Evolutionary conservation across 1,139 yeast genomes (phyloP), one percentile per base, ranked within the genome.

Genomic region (Magnusiomyces suaveolens): DNA sequence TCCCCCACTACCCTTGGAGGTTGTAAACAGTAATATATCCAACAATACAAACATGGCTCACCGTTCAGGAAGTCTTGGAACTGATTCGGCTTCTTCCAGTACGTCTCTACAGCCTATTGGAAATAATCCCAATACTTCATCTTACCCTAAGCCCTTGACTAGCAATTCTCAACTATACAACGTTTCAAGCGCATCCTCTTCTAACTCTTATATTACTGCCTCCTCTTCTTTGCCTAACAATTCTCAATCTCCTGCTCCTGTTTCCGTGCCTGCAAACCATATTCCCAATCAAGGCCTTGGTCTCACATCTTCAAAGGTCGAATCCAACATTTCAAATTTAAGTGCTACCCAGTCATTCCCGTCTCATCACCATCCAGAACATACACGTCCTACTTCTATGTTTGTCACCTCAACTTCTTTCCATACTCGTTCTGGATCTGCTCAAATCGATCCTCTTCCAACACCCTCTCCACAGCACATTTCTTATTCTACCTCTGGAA

Each of bases 341-440:
- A 38, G 25, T 20, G 46, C 46, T 4, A 10, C 46, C 18, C 21
- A 23, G 16, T 23, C 46, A 20, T 43, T 43, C n/a, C 46, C 46
- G 3, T 3, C 46, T 43, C 46, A 43, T 43, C 26, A 20, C 26
- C 46, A 43, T 8, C 18, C 46, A 43, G 33, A 44, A 39, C 58
- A 55, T 20, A 49, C 54, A 16, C 51, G 57, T 2, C 56, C 59
- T 20, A 52, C 56, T 47, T 49, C 56, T 1, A 46, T 48, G 46
- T 46, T 49, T 38, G 54, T 51, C 18, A 25, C 46, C 18, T 21
- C 54, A 18, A 49, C 51, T 33, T 43, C 46, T 18, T 43, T 21
- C 46, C 25, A 21, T 8, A 4, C 46, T 10, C 46, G 46, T 21
- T 23, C 25, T 23, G 18, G 18, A 6, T 18, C 26, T 43, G 23